Evolutionary conservation across 352 stramenopile genomes (phyloP).

Genomic region (Pythium aquatile): DNA sequence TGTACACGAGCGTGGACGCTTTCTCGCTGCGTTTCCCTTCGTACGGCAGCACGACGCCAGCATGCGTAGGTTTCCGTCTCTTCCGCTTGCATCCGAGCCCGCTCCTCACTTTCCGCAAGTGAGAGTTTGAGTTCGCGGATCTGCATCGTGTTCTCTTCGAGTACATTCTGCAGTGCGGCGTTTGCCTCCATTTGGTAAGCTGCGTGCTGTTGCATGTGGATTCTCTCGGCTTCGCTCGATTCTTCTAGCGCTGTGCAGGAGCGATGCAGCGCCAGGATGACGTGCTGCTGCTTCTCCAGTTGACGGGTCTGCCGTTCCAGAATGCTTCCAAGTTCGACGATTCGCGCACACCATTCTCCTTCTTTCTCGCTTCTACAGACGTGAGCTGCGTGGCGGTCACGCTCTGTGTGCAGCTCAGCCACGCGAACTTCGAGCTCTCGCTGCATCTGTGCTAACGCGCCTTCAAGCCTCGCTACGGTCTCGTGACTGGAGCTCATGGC

Average conservation of each 20-base stretch:
- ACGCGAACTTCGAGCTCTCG: constrained; percentile 13
- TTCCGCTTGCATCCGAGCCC: constrained; percentile 20
- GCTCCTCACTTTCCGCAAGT: constrained; percentile 12
- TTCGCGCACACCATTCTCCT: not conserved
- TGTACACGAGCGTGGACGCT: not conserved
- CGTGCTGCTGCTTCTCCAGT: constrained; percentile 31
- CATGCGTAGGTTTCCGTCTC: constrained; percentile 15
- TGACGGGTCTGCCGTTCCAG: constrained; percentile 25
- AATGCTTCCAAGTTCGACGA: constrained; percentile 16
- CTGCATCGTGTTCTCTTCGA: constrained; percentile 5
- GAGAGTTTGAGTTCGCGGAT: not conserved
- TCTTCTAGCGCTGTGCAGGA: constrained; percentile 29
- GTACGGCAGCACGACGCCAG: constrained; percentile 8
- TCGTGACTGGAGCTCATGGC: not conserved
- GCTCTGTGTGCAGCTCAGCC: constrained; percentile 13
- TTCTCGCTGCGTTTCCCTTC: constrained; percentile 8
- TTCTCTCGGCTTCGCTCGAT: constrained; percentile 4
- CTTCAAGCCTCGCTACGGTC: constrained; percentile 10
- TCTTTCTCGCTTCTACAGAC: constrained; percentile 6
- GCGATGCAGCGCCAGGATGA: constrained; percentile 28
- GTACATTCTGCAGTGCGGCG: constrained; percentile 9
- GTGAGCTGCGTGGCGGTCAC: not conserved
- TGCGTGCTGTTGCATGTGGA: not conserved
- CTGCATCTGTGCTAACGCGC: constrained; percentile 8
- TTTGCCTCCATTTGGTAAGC: constrained; percentile 16